Percentiles rank a stretch among this genome's conserved stretches.
These are phyloP conservation scores for Globisporangium paroecandrum DNA, from an alignment of 352 stramenopile genomes.

Conservation along the genomic window DNA sequence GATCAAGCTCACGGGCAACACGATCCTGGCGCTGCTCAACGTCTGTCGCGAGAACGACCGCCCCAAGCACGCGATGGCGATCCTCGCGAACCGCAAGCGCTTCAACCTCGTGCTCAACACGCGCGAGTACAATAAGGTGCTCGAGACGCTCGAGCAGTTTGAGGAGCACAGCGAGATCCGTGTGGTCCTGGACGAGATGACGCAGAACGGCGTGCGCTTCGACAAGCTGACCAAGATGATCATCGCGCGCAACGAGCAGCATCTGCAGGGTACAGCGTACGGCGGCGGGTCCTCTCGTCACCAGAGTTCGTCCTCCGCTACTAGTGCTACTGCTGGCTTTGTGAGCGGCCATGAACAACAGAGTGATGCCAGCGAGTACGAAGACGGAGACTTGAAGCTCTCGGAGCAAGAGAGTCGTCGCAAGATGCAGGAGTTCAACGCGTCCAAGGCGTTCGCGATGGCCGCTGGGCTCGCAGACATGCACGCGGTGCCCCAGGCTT, in stretches of 20 bases:
- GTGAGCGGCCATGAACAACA: not conserved
- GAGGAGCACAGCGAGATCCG: slow-evolving; percentile 31
- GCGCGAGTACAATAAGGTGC: slow-evolving; percentile 34
- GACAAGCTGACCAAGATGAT: slow-evolving; percentile 26
- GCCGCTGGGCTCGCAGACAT: slow-evolving; percentile 12
- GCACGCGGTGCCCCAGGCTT: not conserved
- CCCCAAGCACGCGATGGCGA: slow-evolving; percentile 37
- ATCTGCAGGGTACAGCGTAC: slow-evolving; percentile 28
- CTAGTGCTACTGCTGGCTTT: not conserved
- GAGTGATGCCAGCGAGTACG: not conserved
- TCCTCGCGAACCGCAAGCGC: slow-evolving; percentile 51
- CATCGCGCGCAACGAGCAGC: slow-evolving; percentile 36
- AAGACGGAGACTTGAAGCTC: not conserved
- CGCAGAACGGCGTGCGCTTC: slow-evolving; percentile 21
- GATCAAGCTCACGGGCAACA: slow-evolving; percentile 39
- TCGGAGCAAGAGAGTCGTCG: slow-evolving; percentile 11
- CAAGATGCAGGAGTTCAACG: slow-evolving; percentile 2
- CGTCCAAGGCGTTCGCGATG: slow-evolving; percentile 9
- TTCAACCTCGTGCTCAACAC: slow-evolving; percentile 45
- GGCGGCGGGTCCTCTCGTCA: not conserved
- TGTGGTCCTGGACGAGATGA: slow-evolving; percentile 44
- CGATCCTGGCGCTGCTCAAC: slow-evolving; percentile 43
- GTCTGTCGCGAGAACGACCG: slow-evolving; percentile 40
- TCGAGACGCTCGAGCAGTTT: slow-evolving; percentile 46
- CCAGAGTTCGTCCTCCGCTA: not conserved